These are phyloP conservation scores for Fonsecaea monophora DNA, from an alignment of 2,329 filamentous ascomycete species.

Conservation along the genomic window DNA sequence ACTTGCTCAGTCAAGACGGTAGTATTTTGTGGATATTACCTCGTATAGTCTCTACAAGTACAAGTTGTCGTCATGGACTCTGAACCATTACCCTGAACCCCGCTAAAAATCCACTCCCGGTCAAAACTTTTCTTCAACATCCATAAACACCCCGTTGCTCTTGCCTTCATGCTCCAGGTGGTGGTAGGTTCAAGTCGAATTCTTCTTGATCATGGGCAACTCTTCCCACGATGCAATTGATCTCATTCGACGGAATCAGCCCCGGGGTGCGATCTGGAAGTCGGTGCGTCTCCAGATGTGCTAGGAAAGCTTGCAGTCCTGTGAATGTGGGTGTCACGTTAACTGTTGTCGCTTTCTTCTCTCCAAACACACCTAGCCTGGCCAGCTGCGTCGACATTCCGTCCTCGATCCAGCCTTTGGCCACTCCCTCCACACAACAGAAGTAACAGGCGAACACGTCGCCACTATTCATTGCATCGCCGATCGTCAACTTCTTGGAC, in stretches of 20 bases:
- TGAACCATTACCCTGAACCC: background rate
- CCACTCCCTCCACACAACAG: slow-evolving; percentile 50
- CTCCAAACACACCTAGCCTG: slow-evolving; percentile 19
- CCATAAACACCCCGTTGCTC: background rate
- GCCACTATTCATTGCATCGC: slow-evolving; percentile 34
- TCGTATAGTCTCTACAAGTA: background rate
- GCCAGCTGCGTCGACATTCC: slow-evolving; percentile 22
- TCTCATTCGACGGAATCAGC: slow-evolving; percentile 49
- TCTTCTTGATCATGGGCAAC: slow-evolving; percentile 50
- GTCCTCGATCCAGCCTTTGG: slow-evolving; percentile 36
- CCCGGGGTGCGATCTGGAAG: slow-evolving; percentile 42
- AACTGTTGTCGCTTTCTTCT: slow-evolving; percentile 19
- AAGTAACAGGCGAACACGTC: slow-evolving; percentile 54
- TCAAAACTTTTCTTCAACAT: background rate
- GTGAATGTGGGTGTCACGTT: slow-evolving; percentile 46
- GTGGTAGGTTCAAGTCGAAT: slow-evolving; percentile 57
- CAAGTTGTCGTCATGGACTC: background rate
- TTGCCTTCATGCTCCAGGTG: slow-evolving; percentile 25
- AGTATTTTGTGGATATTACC: background rate
- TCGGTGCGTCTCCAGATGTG: slow-evolving; percentile 51
- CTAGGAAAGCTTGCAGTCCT: slow-evolving; percentile 52
- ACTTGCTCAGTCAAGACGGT: background rate
- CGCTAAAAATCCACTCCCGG: background rate
- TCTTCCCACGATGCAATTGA: slow-evolving; percentile 51
- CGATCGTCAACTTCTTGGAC: slow-evolving; percentile 42